These are phyloP conservation scores for Claviceps capensis DNA, from an alignment of 2,329 filamentous ascomycete genomes.

Conservation along the genomic window DNA sequence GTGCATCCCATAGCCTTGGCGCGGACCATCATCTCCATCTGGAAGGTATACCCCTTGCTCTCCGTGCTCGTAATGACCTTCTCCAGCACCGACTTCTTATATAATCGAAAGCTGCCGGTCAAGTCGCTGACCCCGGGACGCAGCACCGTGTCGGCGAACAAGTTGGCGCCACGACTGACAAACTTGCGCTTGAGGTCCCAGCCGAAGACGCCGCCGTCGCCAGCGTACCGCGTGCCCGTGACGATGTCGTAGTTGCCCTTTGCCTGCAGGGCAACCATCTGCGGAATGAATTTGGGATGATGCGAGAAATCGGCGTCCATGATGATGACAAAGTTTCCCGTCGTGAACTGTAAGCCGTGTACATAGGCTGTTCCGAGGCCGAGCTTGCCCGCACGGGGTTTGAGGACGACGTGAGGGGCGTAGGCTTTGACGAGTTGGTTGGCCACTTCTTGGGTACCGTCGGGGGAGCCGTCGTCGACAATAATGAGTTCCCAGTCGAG, in stretches of 20 bases:
- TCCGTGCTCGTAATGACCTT: conserved; percentile 84
- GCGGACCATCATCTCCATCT: conserved; percentile 99
- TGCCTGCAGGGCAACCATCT: conserved; percentile 78
- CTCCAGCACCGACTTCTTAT: conserved; percentile 80
- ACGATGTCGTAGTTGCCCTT: conserved; percentile 82
- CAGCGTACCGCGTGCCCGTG: conserved; percentile 88
- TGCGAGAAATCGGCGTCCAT: conserved; percentile 99
- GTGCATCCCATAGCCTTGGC: conserved; percentile 92
- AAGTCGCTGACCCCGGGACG: conserved; percentile 89
- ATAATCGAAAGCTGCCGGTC: conserved; percentile 87
- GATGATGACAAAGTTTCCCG: conserved; percentile 94
- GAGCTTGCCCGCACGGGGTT: conserved; percentile 84
- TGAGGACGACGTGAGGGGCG: conserved; percentile 64
- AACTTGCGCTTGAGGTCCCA: conserved; percentile 92
- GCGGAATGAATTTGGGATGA: conserved; percentile 96
- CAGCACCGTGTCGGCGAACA: conserved; percentile 90
- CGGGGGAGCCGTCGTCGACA: conserved; percentile 94
- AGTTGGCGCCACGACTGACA: conserved; percentile 75
- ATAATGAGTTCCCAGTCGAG: conserved; percentile 97
- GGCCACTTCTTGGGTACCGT: conserved; percentile 85
- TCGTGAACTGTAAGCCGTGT: conserved; percentile 79
- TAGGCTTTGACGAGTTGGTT: conserved; percentile 83
- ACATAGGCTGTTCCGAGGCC: conserved; percentile 96
- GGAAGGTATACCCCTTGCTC: conserved; percentile 96
- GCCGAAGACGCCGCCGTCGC: conserved; percentile 78